Conservation (phyloP, 345 rosid genomes). For the Salix brachista region DNA sequence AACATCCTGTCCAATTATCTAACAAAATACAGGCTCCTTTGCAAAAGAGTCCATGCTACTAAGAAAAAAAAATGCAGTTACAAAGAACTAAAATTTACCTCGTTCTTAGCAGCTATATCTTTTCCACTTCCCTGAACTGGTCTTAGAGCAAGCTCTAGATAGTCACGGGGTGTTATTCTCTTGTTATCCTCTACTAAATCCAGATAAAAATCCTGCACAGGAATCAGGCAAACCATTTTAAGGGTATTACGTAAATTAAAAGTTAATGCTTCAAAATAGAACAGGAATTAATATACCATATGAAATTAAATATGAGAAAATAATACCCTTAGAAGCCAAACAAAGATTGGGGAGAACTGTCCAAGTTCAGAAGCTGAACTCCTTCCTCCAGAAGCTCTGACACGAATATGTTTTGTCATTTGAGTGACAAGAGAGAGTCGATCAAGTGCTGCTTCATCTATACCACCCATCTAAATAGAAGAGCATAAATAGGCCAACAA, state of each 20-base stretch:
- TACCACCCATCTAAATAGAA: slow-evolving; percentile 77
- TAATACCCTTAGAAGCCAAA: slow-evolving; percentile 94
- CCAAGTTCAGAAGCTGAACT: slow-evolving; percentile 80
- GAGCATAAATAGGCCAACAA: neutral
- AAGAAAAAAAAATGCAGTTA: neutral
- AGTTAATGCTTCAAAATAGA: neutral
- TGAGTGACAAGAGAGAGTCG: slow-evolving; percentile 95
- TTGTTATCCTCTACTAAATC: slow-evolving; percentile 77
- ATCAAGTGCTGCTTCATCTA: slow-evolving; percentile 94
- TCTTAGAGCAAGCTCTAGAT: slow-evolving; percentile 85
- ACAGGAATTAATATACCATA: neutral
- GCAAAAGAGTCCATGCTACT: neutral
- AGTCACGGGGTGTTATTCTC: slow-evolving; percentile 91
- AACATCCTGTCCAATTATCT: neutral
- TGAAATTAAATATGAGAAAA: neutral
- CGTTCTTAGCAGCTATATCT: slow-evolving; percentile 85
- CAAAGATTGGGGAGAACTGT: slow-evolving; percentile 92
- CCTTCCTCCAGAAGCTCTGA: slow-evolving; percentile 82
- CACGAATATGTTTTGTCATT: slow-evolving; percentile 95
- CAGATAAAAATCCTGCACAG: slow-evolving; percentile 81
- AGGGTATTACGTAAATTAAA: neutral
- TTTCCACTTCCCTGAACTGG: slow-evolving; percentile 76
- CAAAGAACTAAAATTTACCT: slow-evolving; percentile 45
- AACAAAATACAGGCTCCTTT: neutral
- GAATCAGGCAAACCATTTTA: neutral